These are phyloP conservation scores for Beta corolliflora DNA, from an alignment of 179 eudicot species.

Conservation along the genomic window DNA sequence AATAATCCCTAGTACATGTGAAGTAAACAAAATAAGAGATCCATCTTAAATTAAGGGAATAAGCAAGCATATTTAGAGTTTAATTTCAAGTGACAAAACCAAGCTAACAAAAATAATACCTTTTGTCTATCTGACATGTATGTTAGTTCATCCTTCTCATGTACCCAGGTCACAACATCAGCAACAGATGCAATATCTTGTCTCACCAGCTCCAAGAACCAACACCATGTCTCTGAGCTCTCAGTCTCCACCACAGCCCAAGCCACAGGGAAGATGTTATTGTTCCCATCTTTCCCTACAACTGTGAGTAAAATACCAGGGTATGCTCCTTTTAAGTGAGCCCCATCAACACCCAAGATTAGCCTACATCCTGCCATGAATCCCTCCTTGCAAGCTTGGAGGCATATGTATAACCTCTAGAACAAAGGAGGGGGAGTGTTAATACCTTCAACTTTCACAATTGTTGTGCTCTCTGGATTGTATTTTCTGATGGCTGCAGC, in stretches of 20 bases:
- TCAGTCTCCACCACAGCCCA: neutral
- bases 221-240: neutral
- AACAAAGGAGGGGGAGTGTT: neutral
- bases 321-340: neutral
- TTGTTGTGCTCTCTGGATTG: neutral
- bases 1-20: too few species aligned
- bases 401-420: neutral
- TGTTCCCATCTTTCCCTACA: neutral
- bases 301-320: neutral
- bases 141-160: neutral
- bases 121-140: neutral
- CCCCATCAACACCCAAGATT: neutral
- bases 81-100: neutral
- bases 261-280: neutral
- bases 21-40: neutral
- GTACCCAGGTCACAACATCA: neutral
- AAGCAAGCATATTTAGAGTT: neutral
- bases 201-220: neutral
- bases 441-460: neutral
- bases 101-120: neutral
- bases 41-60: too few species aligned
- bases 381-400: neutral
- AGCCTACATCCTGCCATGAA: neutral
- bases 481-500: neutral
- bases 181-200: neutral